Evolutionary conservation across 192 early-diverging fungal species (phyloP).

Genomic region (Coemansia sp.): DNA sequence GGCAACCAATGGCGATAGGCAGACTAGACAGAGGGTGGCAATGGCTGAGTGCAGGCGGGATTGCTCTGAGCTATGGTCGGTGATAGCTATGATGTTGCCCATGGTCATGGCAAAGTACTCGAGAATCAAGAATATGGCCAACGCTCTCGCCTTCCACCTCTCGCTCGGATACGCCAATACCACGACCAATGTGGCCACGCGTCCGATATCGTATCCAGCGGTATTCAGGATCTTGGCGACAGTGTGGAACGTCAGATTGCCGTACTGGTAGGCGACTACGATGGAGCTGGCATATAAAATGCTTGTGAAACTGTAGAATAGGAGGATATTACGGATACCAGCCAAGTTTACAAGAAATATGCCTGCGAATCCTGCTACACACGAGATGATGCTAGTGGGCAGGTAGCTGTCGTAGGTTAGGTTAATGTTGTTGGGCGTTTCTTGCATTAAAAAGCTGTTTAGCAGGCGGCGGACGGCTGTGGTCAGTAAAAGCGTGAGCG

Average conservation of each 20-base stretch:
- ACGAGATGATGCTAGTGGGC: slow-evolving; percentile 30
- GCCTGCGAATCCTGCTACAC: slow-evolving; percentile 23
- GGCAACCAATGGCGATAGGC: slow-evolving; percentile 29
- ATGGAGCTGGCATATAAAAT: slow-evolving; percentile 23
- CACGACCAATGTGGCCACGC: slow-evolving; percentile 35
- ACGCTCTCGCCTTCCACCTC: slow-evolving; percentile 34
- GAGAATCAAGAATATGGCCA: slow-evolving; percentile 24
- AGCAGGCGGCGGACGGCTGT: slow-evolving; percentile 25
- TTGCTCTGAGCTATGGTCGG: slow-evolving; percentile 8
- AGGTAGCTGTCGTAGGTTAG: slow-evolving; percentile 26
- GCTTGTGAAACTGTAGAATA: slow-evolving; percentile 26
- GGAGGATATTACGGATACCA: slow-evolving; percentile 25
- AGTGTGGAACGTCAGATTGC: slow-evolving; percentile 7
- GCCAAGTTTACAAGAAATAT: slow-evolving; percentile 35
- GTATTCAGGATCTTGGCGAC: slow-evolving; percentile 14
- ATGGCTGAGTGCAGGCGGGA: slow-evolving; percentile 18
- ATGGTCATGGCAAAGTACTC: slow-evolving; percentile 39
- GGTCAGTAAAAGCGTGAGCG: slow-evolving; percentile 20
- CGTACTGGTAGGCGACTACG: slow-evolving; percentile 21
- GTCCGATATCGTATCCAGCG: slow-evolving; percentile 22
- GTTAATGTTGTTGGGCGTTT: slow-evolving; percentile 28
- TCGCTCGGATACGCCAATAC: slow-evolving; percentile 42
- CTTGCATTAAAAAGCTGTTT: slow-evolving; percentile 21
- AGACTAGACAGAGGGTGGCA: slow-evolving; percentile 14
- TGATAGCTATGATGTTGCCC: slow-evolving; percentile 29